Conservation (phyloP, 306 rosid species). For the Castanea crenata region DNA sequence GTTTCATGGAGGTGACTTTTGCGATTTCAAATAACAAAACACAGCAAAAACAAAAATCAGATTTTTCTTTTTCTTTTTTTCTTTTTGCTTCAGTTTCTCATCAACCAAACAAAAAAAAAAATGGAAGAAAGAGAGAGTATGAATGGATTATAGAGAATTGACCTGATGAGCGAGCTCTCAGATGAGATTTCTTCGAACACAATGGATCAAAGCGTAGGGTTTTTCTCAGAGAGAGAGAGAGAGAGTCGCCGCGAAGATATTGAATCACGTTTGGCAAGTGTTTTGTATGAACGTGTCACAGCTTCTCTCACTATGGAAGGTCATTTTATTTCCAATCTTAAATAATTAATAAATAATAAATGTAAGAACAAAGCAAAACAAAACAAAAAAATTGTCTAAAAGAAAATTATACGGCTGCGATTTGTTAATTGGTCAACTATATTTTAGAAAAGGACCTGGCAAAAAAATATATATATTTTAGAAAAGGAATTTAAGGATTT, state of each 20-base stretch:
- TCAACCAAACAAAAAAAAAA: background rate
- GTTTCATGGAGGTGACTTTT: background rate
- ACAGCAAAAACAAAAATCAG: background rate
- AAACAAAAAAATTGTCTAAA: no score
- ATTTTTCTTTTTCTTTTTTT: background rate
- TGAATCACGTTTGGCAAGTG: background rate
- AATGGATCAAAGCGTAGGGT: background rate
- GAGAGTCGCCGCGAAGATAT: background rate
- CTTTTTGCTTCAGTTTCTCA: background rate
- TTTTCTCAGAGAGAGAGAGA: background rate
- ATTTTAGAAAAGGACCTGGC: no score
- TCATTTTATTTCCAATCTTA: no score
- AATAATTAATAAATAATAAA: no score
- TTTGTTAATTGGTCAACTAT: no score
- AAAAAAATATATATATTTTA: no score
- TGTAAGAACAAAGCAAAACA: no score
- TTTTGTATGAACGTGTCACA: no score
- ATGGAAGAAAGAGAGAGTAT: background rate
- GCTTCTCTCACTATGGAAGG: no score
- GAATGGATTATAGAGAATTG: background rate
- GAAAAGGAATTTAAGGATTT: no score
- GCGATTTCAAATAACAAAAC: background rate
- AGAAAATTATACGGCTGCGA: no score
- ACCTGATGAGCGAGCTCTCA: background rate
- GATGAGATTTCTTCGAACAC: background rate